These are phyloP conservation scores for Echria macrotheca DNA, from an alignment of 495 filamentous ascomycete genomes.

Conservation along the genomic window DNA sequence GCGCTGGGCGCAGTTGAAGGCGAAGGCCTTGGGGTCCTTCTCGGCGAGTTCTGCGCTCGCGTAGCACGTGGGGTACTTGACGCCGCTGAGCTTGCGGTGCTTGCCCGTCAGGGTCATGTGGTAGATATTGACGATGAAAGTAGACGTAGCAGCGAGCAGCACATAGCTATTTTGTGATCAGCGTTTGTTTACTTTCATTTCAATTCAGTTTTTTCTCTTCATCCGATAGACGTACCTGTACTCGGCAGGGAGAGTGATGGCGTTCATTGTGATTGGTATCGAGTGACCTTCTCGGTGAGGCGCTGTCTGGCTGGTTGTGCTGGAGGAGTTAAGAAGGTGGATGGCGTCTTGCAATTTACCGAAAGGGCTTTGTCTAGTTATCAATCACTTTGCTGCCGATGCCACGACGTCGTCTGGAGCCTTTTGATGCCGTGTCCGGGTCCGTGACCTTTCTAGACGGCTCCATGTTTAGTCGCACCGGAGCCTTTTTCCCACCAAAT, in stretches of 20 bases:
- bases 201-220: background rate
- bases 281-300: too few relatives aligned
- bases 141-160: slow-evolving; percentile 55
- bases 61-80: slow-evolving; percentile 62
- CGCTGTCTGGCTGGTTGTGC: too few relatives aligned
- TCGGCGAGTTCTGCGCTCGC: slow-evolving; percentile 53
- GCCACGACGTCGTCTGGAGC: too few relatives aligned
- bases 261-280: slow-evolving; percentile 24
- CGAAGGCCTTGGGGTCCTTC: slow-evolving; percentile 46
- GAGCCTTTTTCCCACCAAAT: too few relatives aligned
- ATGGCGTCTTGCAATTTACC: too few relatives aligned
- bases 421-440: too few relatives aligned
- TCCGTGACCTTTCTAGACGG: too few relatives aligned
- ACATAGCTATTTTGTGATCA: slow-evolving; percentile 43
- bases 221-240: slow-evolving; percentile 35
- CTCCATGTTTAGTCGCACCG: too few relatives aligned
- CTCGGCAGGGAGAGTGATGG: slow-evolving; percentile 30
- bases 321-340: background rate
- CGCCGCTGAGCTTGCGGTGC: slow-evolving; percentile 49
- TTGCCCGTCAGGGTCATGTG: slow-evolving; percentile 43
- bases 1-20: slow-evolving; percentile 59
- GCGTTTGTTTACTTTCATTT: too few relatives aligned
- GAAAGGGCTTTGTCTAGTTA: too few relatives aligned
- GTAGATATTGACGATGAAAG: slow-evolving; percentile 50
- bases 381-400: too few relatives aligned